Base-by-base conservation (phyloP, 208 protist genomes). In the Crithidia fasciculata region DNA sequence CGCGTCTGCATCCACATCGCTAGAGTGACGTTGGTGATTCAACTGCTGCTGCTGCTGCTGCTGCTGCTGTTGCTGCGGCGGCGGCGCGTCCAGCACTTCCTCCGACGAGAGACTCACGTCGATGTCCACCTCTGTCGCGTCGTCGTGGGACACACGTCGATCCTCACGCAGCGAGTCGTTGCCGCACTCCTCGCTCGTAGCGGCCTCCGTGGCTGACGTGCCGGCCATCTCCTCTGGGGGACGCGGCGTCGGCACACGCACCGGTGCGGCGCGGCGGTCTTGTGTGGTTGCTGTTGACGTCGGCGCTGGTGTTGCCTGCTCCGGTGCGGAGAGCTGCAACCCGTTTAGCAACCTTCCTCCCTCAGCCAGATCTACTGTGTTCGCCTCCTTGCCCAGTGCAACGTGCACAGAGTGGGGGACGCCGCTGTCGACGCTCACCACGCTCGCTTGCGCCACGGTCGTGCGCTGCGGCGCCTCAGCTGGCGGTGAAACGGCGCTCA, bases 331-430 rank as follows among this genome's bases (percentile, higher is more conserved):
- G 5, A 52, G 44, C 44, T 63, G 12, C 18, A 63, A 44, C 7
- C 66, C n/a, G 6, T 72, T 43, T 5, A 62, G 4, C 5, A 45
- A 45, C 12, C 15, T 40, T 5, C 41, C 9, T 8, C 4, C 13
- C 28, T 28, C 28, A 2, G 9, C 19, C 44, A 12, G 18, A 13
- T 53, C 55, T 13, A 6, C 5, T 44, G 55, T 52, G 15, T 19
- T 15, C 4, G 36, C 16, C 36, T 69, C 64, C 40, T 28, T 2
- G 2, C 64, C 64, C 4, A 50, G 64, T 15, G 40, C 52, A 3
- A 59, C 64, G 52, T 69, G 64, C 37, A 69, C 52, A 0, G 64
- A 69, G 64, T 69, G 64, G 16, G 64, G 52, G n/a, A 59, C 64
- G 8, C 45, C 64, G 52, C 64, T 69, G 49, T 59, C n/a, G 15